Conservation (phyloP, 495 filamentous ascomycete species). For the Daldinia vernicosa region DNA sequence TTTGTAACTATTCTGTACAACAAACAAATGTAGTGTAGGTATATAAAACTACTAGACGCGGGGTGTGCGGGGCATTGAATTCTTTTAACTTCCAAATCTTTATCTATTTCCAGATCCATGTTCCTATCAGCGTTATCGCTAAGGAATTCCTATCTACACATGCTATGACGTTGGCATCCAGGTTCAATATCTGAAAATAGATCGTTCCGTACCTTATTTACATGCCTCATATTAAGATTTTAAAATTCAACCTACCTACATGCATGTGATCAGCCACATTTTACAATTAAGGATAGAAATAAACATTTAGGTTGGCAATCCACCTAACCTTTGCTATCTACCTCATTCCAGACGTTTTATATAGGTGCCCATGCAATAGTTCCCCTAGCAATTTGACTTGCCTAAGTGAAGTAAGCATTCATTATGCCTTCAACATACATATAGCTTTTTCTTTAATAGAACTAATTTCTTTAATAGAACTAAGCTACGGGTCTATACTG, state of each 20-base stretch:
- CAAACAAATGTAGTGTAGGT: not conserved
- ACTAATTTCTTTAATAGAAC: too few species aligned
- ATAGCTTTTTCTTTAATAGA: too few species aligned
- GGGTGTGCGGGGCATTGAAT: slow-evolving; percentile 31
- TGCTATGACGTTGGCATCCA: slow-evolving; percentile 12
- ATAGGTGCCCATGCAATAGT: not conserved
- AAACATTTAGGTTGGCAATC: not conserved
- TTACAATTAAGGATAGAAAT: not conserved
- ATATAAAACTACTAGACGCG: slow-evolving; percentile 7
- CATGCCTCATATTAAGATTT: not conserved
- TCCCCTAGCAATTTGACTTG: not conserved
- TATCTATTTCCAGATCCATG: not conserved
- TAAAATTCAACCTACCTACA: not conserved
- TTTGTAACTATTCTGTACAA: not conserved
- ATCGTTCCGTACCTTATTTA: slow-evolving; percentile 1
- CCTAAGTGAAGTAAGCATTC: too few species aligned
- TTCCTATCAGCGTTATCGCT: slow-evolving; percentile 7
- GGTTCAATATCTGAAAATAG: slow-evolving; percentile 15
- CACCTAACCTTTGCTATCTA: not conserved
- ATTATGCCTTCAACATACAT: too few species aligned
- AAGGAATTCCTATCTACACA: slow-evolving; percentile 7
- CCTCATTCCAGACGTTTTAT: not conserved
- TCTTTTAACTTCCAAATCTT: slow-evolving; percentile 5
- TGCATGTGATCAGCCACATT: not conserved
- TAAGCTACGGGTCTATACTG: too few species aligned